A percentile compares a stretch with the other conserved stretches of the same genome.
phyloP scores from a whole-genome alignment of 2,329 filamentous ascomycete species.

The Exophiala aquamarina region DNA sequence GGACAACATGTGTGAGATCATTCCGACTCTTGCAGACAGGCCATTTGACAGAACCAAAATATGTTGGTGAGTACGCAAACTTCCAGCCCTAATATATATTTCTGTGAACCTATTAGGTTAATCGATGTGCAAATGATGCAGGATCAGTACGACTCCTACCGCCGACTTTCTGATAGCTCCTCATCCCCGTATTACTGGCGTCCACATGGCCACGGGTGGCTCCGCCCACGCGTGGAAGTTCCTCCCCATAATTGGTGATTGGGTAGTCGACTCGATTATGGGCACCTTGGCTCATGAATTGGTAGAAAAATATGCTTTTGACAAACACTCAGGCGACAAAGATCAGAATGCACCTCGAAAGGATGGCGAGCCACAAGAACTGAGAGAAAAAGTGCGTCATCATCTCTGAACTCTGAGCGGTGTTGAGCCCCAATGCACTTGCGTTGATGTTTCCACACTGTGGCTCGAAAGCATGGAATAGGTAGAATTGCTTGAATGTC shows the following conservation, averaged over 20 bases:
- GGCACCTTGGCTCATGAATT: slow-evolving; percentile 42
- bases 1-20: slow-evolving; percentile 27
- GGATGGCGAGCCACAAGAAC: slow-evolving; percentile 14
- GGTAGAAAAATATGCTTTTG: slow-evolving; percentile 40
- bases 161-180: slow-evolving; percentile 27
- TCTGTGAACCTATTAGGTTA: not conserved
- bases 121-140: slow-evolving; percentile 11
- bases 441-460: too few species aligned
- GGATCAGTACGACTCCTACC: slow-evolving; percentile 21
- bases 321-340: slow-evolving; percentile 24
- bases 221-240: slow-evolving; percentile 28
- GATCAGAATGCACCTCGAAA: slow-evolving; percentile 11
- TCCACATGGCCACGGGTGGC: slow-evolving; percentile 28
- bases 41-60: slow-evolving; percentile 29
- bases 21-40: slow-evolving; percentile 26
- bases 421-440: too few species aligned
- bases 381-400: slow-evolving; percentile 10
- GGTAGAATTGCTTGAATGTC: too few species aligned
- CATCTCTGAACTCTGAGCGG: too few species aligned
- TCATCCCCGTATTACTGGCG: slow-evolving; percentile 20
- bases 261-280: slow-evolving; percentile 31
- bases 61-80: slow-evolving; percentile 28
- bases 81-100: not conserved
- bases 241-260: slow-evolving; percentile 26
- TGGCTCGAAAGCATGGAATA: too few species aligned